Evolutionary conservation across 257 asterid species (phyloP).

Genomic region (Solanum paucissectum): DNA sequence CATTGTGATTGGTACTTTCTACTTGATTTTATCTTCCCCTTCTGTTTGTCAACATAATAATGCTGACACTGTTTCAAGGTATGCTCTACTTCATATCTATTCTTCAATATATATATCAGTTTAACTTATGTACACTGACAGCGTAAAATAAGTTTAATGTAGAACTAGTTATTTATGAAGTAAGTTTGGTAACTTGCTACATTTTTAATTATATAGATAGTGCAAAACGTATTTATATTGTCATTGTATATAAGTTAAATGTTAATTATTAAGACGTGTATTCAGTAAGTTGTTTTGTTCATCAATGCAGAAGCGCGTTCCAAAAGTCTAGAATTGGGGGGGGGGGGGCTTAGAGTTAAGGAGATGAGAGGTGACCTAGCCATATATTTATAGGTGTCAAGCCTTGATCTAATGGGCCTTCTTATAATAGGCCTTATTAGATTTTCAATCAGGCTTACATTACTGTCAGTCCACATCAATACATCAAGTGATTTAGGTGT

Average conservation of each 20-base stretch:
- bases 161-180: no score
- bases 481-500: background rate
- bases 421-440: background rate
- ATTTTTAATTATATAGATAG: no score
- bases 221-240: no score
- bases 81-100: background rate
- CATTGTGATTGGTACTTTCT: conserved; percentile 28
- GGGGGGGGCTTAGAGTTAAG: background rate
- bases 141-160: no score
- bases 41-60: conserved; percentile 30
- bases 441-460: background rate
- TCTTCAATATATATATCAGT: background rate
- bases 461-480: background rate
- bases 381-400: background rate
- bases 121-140: background rate
- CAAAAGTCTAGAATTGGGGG: no score
- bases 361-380: background rate
- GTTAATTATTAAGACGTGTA: no score
- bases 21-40: conserved; percentile 39
- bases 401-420: background rate
- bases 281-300: no score
- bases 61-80: conserved; percentile 32
- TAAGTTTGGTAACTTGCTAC: no score
- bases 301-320: no score
- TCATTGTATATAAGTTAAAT: no score